Base-by-base conservation (phyloP, 305 asterid genomes). In the Fraxinus floribunda region DNA sequence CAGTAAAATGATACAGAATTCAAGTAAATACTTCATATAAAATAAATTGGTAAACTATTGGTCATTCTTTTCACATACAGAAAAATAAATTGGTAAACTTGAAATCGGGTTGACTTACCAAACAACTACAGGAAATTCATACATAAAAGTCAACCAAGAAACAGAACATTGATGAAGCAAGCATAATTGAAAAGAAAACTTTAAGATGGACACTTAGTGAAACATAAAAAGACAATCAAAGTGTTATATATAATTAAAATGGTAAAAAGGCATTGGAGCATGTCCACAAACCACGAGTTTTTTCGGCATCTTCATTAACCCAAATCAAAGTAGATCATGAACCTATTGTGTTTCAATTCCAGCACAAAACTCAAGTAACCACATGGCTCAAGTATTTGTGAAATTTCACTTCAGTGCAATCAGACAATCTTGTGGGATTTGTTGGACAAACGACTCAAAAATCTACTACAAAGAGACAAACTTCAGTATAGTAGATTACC, bases 1-100 rank as follows among this genome's bases (percentile, higher is more conserved):
- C 88, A 87, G 57, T 62, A 82, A 71, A 86, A 16, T 36, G 13
- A 7, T 6, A 34, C 13, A 1, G 10, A 71, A 71, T 24, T 70
- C 32, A 30, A 79, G n/a, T 15, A 49, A 77, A 60, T 60, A 20
- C 32, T 60, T 60, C 70, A 60, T 20, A 60, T 18, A 57, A 57
- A 57, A 57, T 57, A 57, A 57, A 57, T 57, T 57, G 64, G 64
- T 52, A 52, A 52, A 52, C 64, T 52, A 52, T 52, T 52, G 64
- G 24, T 52, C 64, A 52, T 52, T 52, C 64, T 52, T 52, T 15
- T 52, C 64, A 52, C 64, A 52, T 52, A 52, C 22, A 52, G 64
- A 18, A 18, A 57, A 60, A 60, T 20, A 20, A 60, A 60, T 60
- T 20, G 72, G 26, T 9, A 60, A 73, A 81, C 77, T 60, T 62